phyloP scores from a whole-genome alignment of 805 yeast species.

The Yamadazyma endophytica region DNA sequence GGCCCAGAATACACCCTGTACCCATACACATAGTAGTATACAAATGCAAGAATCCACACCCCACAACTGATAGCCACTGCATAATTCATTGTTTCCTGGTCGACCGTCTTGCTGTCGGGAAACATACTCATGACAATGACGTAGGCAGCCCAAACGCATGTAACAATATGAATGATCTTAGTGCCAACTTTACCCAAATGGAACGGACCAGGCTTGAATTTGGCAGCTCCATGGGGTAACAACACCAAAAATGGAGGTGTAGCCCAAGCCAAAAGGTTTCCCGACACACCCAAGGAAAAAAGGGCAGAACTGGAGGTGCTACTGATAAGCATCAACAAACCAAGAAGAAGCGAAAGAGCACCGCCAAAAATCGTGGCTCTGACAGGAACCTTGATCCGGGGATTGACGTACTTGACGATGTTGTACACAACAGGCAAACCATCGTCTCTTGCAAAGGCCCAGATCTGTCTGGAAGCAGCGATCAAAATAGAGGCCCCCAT shows the following conservation, averaged over 20 bases:
- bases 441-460: slow-evolving; percentile 76
- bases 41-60: slow-evolving; percentile 50
- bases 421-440: slow-evolving; percentile 59
- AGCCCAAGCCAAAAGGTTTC: slow-evolving; percentile 60
- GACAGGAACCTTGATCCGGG: slow-evolving; percentile 56
- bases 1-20: slow-evolving; percentile 59
- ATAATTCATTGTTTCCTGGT: slow-evolving; percentile 58
- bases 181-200: slow-evolving; percentile 51
- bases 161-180: slow-evolving; percentile 40
- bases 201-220: slow-evolving; percentile 65
- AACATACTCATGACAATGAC: slow-evolving; percentile 57
- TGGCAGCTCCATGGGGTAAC: slow-evolving; percentile 44
- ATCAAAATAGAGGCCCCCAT: slow-evolving; percentile 63
- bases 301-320: slow-evolving; percentile 63
- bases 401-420: slow-evolving; percentile 54
- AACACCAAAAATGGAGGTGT: slow-evolving; percentile 55
- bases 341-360: slow-evolving; percentile 45
- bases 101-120: slow-evolving; percentile 46
- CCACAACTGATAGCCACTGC: slow-evolving; percentile 62
- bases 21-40: slow-evolving; percentile 51
- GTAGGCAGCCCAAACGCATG: slow-evolving; percentile 47
- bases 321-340: slow-evolving; percentile 56
- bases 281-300: slow-evolving; percentile 59
- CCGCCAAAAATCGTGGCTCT: slow-evolving; percentile 59
- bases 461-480: slow-evolving; percentile 66